phyloP scores from a whole-genome alignment of 148 eudicot genomes.

The Vaccinium myrtillus region DNA sequence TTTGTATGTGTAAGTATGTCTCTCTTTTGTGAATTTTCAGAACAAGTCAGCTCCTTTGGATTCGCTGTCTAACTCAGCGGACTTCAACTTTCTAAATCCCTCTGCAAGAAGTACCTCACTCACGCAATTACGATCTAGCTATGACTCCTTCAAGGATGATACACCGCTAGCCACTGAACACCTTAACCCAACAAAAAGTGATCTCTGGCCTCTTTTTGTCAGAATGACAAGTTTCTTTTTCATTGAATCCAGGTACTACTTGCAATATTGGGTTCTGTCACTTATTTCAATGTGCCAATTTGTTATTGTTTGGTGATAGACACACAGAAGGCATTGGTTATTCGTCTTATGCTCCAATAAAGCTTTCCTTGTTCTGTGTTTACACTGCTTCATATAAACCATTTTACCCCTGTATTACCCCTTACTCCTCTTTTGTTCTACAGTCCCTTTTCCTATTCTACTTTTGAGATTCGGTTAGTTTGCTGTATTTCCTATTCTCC shows the following conservation, averaged over 20 bases:
- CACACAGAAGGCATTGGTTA: neutral
- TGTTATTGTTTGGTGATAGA: slow-evolving; percentile 1
- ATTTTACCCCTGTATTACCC: neutral
- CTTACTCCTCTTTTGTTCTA: neutral
- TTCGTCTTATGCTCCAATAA: slow-evolving; percentile 6
- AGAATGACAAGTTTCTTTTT: slow-evolving; percentile 74
- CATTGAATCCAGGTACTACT: slow-evolving; percentile 56
- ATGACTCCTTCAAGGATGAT: slow-evolving; percentile 18
- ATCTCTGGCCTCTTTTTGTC: slow-evolving; percentile 68
- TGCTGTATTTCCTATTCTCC: neutral
- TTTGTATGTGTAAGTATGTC: neutral
- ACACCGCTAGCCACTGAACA: slow-evolving; percentile 25
- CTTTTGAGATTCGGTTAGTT: neutral
- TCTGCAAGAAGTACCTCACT: slow-evolving; percentile 36
- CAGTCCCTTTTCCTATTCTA: neutral
- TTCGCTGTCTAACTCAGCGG: slow-evolving; percentile 40
- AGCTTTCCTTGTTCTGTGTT: neutral
- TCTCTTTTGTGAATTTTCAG: slow-evolving; percentile 55
- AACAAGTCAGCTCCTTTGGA: slow-evolving; percentile 59
- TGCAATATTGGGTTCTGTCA: neutral
- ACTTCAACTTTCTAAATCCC: slow-evolving; percentile 57
- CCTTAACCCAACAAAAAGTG: slow-evolving; percentile 27
- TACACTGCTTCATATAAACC: slow-evolving; percentile 8
- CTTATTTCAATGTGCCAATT: neutral
- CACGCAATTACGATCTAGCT: slow-evolving; percentile 20